Evolutionary conservation across 2,329 filamentous ascomycete species (phyloP).

Genomic region (Verticillium isaacii): DNA sequence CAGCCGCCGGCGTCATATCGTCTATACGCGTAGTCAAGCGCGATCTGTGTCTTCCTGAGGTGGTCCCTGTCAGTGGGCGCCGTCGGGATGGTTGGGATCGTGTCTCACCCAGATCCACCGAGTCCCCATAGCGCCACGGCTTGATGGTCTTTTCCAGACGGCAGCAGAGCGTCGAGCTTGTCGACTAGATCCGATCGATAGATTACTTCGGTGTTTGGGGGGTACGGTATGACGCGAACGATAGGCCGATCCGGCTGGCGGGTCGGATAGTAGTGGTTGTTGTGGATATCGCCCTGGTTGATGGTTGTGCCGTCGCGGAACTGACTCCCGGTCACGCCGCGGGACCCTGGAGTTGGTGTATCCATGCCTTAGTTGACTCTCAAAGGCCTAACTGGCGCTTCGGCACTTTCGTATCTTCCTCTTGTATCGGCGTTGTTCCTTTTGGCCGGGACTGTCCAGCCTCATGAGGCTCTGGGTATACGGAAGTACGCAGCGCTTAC

Average conservation of each 20-base stretch:
- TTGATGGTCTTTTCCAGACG: slow-evolving; percentile 6
- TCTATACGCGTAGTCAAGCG: slow-evolving; percentile 26
- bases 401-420: too few species aligned
- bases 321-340: background rate
- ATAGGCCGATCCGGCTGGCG: background rate
- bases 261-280: background rate
- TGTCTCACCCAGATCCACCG: slow-evolving; percentile 20
- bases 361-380: too few species aligned
- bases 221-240: slow-evolving; percentile 12
- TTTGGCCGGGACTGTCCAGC: too few species aligned
- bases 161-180: slow-evolving; percentile 15
- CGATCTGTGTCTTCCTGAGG: slow-evolving; percentile 31
- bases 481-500: too few species aligned
- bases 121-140: slow-evolving; percentile 20
- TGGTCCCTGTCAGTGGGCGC: background rate
- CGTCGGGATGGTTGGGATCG: background rate
- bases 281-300: background rate
- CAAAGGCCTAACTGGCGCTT: too few species aligned
- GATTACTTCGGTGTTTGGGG: slow-evolving; percentile 19
- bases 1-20: slow-evolving; percentile 11
- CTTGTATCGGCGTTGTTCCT: too few species aligned
- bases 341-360: background rate
- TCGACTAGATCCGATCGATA: slow-evolving; percentile 14
- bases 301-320: background rate
- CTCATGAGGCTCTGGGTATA: too few species aligned